Conservation (phyloP, 352 stramenopile species). For the Globisporangium cystogenes region DNA sequence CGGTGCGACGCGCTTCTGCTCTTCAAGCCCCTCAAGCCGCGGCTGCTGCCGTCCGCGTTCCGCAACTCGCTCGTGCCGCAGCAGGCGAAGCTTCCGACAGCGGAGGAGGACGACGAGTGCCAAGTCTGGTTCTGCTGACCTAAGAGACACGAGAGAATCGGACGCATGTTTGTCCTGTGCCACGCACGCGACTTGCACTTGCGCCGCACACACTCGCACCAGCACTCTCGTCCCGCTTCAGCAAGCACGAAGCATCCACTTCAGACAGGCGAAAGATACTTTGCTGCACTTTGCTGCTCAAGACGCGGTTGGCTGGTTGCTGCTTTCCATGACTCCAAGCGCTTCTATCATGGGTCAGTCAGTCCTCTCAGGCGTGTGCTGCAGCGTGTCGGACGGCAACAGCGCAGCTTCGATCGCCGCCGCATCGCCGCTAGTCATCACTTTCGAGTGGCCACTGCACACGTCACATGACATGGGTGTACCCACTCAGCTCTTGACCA, state of each 20-base stretch:
- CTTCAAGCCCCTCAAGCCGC: slow-evolving; percentile 3
- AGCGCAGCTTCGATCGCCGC: too few species aligned
- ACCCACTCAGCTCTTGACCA: background rate
- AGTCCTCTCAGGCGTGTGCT: too few species aligned
- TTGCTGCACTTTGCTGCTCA: too few species aligned
- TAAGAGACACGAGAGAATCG: background rate
- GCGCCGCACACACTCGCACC: background rate
- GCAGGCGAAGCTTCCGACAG: too few species aligned
- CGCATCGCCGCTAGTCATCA: too few species aligned
- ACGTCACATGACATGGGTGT: background rate
- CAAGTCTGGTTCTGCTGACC: slow-evolving; percentile 1
- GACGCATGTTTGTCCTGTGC: background rate
- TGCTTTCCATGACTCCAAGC: too few species aligned
- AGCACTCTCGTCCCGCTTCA: background rate
- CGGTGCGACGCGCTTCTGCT: background rate
- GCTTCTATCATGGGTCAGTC: too few species aligned
- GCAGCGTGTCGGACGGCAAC: too few species aligned
- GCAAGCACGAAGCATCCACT: background rate
- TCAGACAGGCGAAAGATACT: background rate
- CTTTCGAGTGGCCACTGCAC: background rate
- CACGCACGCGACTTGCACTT: background rate
- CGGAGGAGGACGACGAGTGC: background rate
- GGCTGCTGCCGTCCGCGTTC: background rate
- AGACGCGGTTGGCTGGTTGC: too few species aligned
- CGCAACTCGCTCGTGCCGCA: background rate